Evolutionary conservation across 140 eudicot species (phyloP).

Genomic region (Ambrosia hybrid): DNA sequence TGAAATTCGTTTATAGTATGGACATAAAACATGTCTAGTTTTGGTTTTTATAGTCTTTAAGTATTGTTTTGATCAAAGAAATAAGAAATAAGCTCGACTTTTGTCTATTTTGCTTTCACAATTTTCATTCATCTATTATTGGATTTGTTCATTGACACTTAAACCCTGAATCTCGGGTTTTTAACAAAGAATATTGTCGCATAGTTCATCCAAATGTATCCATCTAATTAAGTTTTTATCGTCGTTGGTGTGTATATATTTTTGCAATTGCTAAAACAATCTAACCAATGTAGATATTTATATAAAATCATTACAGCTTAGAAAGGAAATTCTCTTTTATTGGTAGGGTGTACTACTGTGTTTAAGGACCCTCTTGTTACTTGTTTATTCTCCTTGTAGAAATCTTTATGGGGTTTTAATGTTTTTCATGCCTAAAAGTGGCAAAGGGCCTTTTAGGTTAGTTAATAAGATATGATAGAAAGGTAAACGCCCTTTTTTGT

Average conservation of each 20-base stretch:
- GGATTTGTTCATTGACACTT: not conserved
- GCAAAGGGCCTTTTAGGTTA: slow-evolving; percentile 21
- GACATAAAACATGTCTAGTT: slow-evolving; percentile 26
- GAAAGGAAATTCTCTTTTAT: slow-evolving; percentile 24
- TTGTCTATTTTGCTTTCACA: not conserved
- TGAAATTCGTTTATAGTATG: slow-evolving; percentile 26
- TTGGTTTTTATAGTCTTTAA: slow-evolving; percentile 18
- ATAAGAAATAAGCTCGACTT: slow-evolving; percentile 16
- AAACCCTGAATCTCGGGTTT: too few species aligned
- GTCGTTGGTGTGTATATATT: not conserved
- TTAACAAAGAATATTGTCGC: not conserved
- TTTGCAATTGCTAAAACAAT: not conserved
- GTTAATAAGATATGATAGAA: slow-evolving; percentile 22
- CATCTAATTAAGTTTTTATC: not conserved
- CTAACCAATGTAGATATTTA: not conserved
- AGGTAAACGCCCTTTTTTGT: slow-evolving; percentile 3
- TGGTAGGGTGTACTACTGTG: not conserved
- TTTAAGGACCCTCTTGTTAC: not conserved
- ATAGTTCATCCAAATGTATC: not conserved
- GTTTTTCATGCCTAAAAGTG: slow-evolving; percentile 23
- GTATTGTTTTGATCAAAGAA: slow-evolving; percentile 24
- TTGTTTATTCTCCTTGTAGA: slow-evolving; percentile 14
- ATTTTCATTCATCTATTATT: not conserved
- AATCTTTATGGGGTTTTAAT: slow-evolving; percentile 10
- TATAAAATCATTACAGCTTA: not conserved